Base-by-base conservation (phyloP, 2,329 filamentous ascomycete genomes). In the Cytospora chrysosperma region DNA sequence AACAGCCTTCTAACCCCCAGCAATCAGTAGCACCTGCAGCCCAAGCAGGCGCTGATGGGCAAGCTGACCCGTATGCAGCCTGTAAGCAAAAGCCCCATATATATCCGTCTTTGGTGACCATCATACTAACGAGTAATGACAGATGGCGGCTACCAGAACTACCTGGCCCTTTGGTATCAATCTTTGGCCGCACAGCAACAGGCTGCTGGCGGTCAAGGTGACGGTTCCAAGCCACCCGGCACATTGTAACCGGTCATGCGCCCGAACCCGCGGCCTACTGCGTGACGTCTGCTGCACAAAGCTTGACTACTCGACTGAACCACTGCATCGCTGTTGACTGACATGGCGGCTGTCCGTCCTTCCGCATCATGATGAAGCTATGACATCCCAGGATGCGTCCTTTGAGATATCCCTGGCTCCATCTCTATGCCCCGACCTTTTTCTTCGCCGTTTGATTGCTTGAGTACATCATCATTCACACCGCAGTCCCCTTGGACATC, bases 71-170 rank as follows among this genome's bases (percentile, higher is more conserved):
- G 1, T 95, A 95, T 76, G 91, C 91, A 63, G 82, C 88, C 63
- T 95, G 86, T 88, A 79, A 79, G 85, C 79, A 13, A 47, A 27
- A 26, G 32, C 12, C 47, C 50, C 15, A n/a, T 19, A 17, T 19
- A 6, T 43, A 19, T 62, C 24, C n/a, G 3, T 4, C 19, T 12
- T 30, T 28, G 32, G 12, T 63, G 61, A 10, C 53, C 60, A 24
- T 15, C 27, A 47, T 10, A 69, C 74, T 74, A 67, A 73, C 59
- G n/a, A n/a, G 30, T 17, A 27, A n/a, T 9, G 67, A 43, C 65
- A 88, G 86, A 93, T 76, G 91, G 91, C 68, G 91, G 91, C 65
- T 94, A 94, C 75, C 85, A 93, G 70, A 89, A 89, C 69, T 95
- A 94, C 73, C 77, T 92, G 64, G 86, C 89, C 49, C 81, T 93